Evolutionary conservation across 2,329 filamentous ascomycete species (phyloP).

Genomic region (Fusarium nodosum): DNA sequence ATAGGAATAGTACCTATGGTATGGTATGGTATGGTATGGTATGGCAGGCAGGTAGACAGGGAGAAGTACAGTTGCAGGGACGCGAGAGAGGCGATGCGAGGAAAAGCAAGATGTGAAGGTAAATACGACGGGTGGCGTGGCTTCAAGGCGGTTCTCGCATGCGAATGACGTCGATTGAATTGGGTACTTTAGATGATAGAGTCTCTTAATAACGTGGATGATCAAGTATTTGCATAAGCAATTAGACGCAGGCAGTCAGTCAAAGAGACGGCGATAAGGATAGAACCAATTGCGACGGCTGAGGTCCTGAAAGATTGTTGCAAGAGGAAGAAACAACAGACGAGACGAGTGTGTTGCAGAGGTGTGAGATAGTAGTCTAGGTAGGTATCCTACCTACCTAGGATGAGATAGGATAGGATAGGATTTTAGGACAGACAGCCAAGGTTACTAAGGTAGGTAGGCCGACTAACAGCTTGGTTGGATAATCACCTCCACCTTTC

Average conservation of each 20-base stretch:
- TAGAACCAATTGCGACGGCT: conserved; percentile 29
- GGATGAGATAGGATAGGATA: conserved; percentile 15
- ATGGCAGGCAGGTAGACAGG: not conserved
- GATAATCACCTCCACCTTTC: conserved; percentile 29
- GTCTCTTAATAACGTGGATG: not conserved
- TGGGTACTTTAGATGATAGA: not conserved
- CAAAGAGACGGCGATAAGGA: conserved; percentile 15
- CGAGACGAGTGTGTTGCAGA: conserved; percentile 31
- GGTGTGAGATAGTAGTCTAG: not conserved
- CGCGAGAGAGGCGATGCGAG: not conserved
- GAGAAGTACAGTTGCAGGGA: not conserved
- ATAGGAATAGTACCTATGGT: not conserved
- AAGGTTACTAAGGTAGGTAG: conserved; percentile 5
- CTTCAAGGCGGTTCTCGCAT: conserved; percentile 25
- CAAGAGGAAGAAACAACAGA: conserved; percentile 35
- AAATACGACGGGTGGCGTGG: conserved; percentile 20
- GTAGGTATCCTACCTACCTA: conserved; percentile 1
- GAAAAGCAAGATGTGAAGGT: conserved; percentile 5
- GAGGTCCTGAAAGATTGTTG: conserved; percentile 37
- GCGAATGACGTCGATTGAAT: conserved; percentile 40
- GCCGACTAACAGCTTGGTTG: conserved; percentile 4
- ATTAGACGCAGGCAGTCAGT: conserved; percentile 4
- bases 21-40: not conserved
- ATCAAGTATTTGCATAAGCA: conserved; percentile 14
- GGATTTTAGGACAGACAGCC: conserved; percentile 4